Base-by-base conservation (phyloP, 176 grass and related monocot genomes). In the Leersia perrieri region DNA sequence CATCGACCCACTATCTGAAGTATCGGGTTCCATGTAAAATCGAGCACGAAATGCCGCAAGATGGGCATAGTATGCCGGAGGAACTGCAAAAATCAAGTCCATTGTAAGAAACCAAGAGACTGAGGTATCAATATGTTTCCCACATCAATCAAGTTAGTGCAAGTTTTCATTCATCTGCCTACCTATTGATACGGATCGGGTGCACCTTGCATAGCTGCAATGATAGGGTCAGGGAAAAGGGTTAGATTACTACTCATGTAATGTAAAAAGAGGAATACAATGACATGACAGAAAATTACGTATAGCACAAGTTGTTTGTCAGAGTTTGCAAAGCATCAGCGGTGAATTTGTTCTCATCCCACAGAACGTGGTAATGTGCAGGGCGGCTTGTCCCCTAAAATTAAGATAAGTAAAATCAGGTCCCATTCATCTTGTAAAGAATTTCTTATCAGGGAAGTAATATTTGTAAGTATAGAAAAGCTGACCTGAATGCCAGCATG, bases 261-360 rank as follows among this genome's bases (percentile, higher is more conserved):
- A 82, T 61, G 8, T 40, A 14, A 18, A 77, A 31, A 77, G 51
- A 25, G 25, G 40, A 28, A 64, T 28, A 60, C 11, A 83, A 27
- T 57, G 29, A 9, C 8, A 10, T 27, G 12, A 33, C 10, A 51
- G 47, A 22, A 66, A 73, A 13, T 91, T 91, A 94, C 88, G 92
- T 94, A 79, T 94, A 91, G 68, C 92, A 94, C 12, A 94, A 64
- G 39, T 94, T 94, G 89, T 94, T 94, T 6, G 92, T 94, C 5
- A 94, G 83, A 82, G 80, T 85, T 77, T 94, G 92, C 60, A 94
- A 80, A 73, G 41, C 80, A 60, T 91, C 92, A 57, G 89, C 89
- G 32, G 83, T 84, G 51, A 94, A 94, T 16, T 79, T 91, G 75
- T 91, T 91, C 47, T 94, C 92, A 58, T 94, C 92, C 86, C 92